These are phyloP conservation scores for Entelexis paramagnoliae DNA, from an alignment of 1,139 yeast genomes.

Conservation along the genomic window DNA sequence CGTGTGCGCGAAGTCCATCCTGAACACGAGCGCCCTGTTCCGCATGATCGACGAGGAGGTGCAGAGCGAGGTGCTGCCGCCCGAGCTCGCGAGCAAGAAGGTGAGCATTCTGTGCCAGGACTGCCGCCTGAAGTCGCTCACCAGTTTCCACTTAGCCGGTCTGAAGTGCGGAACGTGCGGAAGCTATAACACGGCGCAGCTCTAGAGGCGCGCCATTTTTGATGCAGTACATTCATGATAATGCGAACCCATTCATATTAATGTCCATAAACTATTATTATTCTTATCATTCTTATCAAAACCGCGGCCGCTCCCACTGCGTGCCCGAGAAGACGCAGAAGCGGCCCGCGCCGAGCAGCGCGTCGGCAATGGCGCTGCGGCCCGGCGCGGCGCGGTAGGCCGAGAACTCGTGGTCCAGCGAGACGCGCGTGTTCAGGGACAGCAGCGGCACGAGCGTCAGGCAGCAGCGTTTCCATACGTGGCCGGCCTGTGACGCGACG, in stretches of 20 bases:
- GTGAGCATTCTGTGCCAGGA: conserved; percentile 78
- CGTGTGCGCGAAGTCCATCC: conserved; percentile 69
- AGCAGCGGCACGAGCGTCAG: conserved; percentile 17
- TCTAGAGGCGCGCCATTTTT: conserved; percentile 1
- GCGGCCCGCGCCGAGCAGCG: conserved; percentile 12
- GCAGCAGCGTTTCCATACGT: conserved; percentile 17
- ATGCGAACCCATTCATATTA: too few relatives aligned
- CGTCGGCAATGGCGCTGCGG: neutral
- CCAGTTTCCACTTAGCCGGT: conserved; percentile 74
- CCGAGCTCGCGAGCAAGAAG: conserved; percentile 66
- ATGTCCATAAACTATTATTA: neutral
- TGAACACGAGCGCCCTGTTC: conserved; percentile 82
- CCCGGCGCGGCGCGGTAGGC: neutral
- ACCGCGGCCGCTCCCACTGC: conserved; percentile 10
- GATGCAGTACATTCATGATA: too few relatives aligned
- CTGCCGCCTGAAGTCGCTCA: conserved; percentile 73
- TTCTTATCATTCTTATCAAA: neutral
- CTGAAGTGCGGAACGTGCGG: conserved; percentile 76
- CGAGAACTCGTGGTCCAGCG: conserved; percentile 12
- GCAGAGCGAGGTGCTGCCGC: conserved; percentile 62
- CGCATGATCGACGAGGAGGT: conserved; percentile 79
- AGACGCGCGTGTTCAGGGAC: conserved; percentile 1
- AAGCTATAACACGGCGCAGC: conserved; percentile 58
- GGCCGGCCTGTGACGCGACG: neutral
- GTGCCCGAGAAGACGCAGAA: conserved; percentile 17